Evolutionary conservation across 2,329 filamentous ascomycete genomes (phyloP).

Genomic region (Aspergillus caelatus): DNA sequence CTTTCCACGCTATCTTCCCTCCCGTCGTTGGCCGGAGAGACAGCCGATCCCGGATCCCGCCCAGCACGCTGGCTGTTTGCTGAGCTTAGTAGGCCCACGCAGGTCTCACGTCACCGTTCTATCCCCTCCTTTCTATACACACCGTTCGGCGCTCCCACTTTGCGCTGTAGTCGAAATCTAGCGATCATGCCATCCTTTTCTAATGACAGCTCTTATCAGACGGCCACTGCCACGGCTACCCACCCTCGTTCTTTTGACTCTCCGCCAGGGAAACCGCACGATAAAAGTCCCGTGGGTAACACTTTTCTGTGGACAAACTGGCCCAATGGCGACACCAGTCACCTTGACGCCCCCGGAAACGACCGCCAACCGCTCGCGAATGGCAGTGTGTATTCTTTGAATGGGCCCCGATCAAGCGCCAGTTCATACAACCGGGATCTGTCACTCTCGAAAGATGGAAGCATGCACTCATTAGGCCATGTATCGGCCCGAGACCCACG

Average conservation of each 20-base stretch:
- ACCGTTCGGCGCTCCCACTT: constrained; percentile 8
- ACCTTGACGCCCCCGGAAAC: constrained; percentile 40
- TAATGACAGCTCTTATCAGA: constrained; percentile 38
- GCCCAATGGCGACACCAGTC: constrained; percentile 46
- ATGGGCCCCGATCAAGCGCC: constrained; percentile 57
- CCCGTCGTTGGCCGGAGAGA: constrained; percentile 6
- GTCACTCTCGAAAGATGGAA: constrained; percentile 45
- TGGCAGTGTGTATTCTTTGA: constrained; percentile 63
- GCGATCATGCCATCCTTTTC: constrained; percentile 44
- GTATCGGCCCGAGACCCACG: constrained; percentile 36
- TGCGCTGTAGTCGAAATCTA: constrained; percentile 14
- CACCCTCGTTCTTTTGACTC: constrained; percentile 45
- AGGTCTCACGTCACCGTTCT: constrained; percentile 6
- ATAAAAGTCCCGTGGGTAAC: constrained; percentile 48
- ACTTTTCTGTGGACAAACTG: constrained; percentile 52
- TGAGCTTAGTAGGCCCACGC: constrained; percentile 3
- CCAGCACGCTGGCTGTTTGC: constrained; percentile 9
- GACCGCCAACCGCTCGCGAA: constrained; percentile 45
- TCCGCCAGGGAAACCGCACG: constrained; percentile 45
- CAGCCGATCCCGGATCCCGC: constrained; percentile 2
- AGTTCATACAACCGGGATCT: constrained; percentile 47
- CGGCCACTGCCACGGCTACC: constrained; percentile 35
- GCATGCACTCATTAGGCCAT: constrained; percentile 53
- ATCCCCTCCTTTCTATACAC: constrained; percentile 1
- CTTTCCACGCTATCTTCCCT: constrained; percentile 15